phyloP scores from a whole-genome alignment of 495 filamentous ascomycete species.

The Cenococcum geophilum region DNA sequence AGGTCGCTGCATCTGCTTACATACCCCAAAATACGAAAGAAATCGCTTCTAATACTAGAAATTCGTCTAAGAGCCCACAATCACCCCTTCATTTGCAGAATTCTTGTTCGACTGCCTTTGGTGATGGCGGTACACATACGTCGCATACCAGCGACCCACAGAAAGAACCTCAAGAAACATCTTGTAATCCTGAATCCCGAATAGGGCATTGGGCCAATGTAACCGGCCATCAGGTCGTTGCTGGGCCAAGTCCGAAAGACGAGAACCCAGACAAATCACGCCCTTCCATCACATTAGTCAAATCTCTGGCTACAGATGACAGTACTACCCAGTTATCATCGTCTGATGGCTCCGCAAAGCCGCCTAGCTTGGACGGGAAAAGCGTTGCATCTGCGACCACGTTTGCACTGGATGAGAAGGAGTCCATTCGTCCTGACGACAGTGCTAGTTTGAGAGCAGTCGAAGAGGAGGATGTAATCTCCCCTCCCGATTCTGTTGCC shows the following conservation, averaged over 20 bases:
- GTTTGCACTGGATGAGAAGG: constrained; percentile 90
- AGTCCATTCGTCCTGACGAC: constrained; percentile 86
- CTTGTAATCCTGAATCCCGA: constrained; percentile 19
- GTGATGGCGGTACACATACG: constrained; percentile 13
- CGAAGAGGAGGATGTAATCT: constrained; percentile 82
- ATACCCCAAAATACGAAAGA: constrained; percentile 20
- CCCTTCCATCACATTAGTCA: constrained; percentile 20
- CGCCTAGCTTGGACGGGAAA: constrained; percentile 82
- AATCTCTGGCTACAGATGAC: constrained; percentile 33
- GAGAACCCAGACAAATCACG: constrained; percentile 18
- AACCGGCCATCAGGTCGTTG: constrained; percentile 16
- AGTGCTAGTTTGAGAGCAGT: constrained; percentile 86
- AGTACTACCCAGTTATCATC: constrained; percentile 57
- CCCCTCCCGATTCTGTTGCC: constrained; percentile 61
- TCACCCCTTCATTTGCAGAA: constrained; percentile 6
- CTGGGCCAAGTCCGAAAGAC: constrained; percentile 20
- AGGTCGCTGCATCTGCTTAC: constrained; percentile 50
- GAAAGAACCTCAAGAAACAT: constrained; percentile 11
- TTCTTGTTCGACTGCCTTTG: background rate
- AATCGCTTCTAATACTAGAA: constrained; percentile 3
- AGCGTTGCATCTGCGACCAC: constrained; percentile 87
- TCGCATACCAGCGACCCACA: constrained; percentile 8
- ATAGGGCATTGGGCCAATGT: constrained; percentile 25
- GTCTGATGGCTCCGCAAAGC: constrained; percentile 64
- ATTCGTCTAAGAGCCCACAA: constrained; percentile 10